phyloP scores from a whole-genome alignment of 371 early-diverging fungal genomes.

The Cokeromyces recurvatus region DNA sequence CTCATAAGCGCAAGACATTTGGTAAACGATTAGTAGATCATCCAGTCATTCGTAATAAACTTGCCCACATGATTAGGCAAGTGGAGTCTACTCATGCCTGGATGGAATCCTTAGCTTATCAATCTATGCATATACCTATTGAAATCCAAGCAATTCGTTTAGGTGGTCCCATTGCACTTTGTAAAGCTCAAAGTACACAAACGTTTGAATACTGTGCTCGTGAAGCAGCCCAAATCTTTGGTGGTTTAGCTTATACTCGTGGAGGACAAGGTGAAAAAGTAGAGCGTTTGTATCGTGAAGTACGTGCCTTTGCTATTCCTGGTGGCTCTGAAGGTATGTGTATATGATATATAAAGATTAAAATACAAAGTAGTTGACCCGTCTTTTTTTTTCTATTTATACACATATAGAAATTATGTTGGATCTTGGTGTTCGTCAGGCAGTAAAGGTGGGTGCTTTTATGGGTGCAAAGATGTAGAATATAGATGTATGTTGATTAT shows the following conservation, averaged over 20 bases:
- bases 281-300: conserved; percentile 65
- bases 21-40: conserved; percentile 69
- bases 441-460: conserved; percentile 58
- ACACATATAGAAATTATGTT: conserved; percentile 51
- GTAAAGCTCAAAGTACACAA: conserved; percentile 62
- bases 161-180: conserved; percentile 64
- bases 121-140: conserved; percentile 44
- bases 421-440: conserved; percentile 66
- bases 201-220: conserved; percentile 29
- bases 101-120: conserved; percentile 53
- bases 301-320: conserved; percentile 58
- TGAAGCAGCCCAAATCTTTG: conserved; percentile 21
- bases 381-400: not conserved
- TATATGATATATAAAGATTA: too few relatives aligned
- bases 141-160: conserved; percentile 50
- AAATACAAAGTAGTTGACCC: too few relatives aligned
- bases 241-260: conserved; percentile 59
- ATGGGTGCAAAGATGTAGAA: conserved; percentile 53
- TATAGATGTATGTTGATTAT: too few relatives aligned
- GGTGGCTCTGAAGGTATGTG: conserved; percentile 53
- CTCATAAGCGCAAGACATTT: conserved; percentile 79
- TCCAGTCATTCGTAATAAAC: conserved; percentile 61
- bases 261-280: conserved; percentile 65
- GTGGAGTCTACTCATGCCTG: conserved; percentile 69
- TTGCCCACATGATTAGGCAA: conserved; percentile 62